A percentile compares a stretch with the other conserved stretches of the same genome.
phyloP scores from a whole-genome alignment of 768 basidiomycete genomes.

The Tylopilus balloui region DNA sequence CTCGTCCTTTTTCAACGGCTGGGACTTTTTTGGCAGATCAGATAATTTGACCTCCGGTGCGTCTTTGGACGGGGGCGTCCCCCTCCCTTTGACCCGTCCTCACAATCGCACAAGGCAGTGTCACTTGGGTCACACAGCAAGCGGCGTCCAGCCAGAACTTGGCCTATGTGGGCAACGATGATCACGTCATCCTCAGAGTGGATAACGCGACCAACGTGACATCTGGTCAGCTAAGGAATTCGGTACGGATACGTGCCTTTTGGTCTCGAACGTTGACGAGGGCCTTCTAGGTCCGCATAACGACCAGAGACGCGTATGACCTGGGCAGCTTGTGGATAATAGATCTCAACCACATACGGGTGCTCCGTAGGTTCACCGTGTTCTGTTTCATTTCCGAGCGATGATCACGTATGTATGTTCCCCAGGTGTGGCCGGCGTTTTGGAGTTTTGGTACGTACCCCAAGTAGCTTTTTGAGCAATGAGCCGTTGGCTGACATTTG shows the following conservation, averaged over 20 bases:
- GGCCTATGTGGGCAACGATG: slow-evolving; percentile 54
- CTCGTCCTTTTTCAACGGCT: slow-evolving; percentile 48
- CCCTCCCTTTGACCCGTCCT: slow-evolving; percentile 1
- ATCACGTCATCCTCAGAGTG: slow-evolving; percentile 68
- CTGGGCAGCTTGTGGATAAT: slow-evolving; percentile 46
- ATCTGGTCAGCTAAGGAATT: slow-evolving; percentile 49
- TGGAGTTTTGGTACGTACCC: slow-evolving; percentile 27
- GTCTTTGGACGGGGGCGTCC: slow-evolving; percentile 24
- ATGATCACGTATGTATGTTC: background rate
- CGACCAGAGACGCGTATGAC: slow-evolving; percentile 39
- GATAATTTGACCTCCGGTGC: slow-evolving; percentile 43
- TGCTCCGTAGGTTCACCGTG: slow-evolving; percentile 42
- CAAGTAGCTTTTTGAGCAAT: background rate
- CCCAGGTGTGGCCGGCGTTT: slow-evolving; percentile 31
- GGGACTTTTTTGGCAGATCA: slow-evolving; percentile 48
- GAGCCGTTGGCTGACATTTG: background rate
- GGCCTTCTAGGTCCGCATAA: slow-evolving; percentile 40
- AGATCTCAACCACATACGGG: slow-evolving; percentile 46
- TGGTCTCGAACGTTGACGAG: background rate
- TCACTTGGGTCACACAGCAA: slow-evolving; percentile 50
- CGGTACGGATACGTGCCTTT: slow-evolving; percentile 43
- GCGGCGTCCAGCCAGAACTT: slow-evolving; percentile 46
- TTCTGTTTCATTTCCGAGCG: slow-evolving; percentile 2
- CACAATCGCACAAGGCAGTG: slow-evolving; percentile 47
- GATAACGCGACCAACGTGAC: slow-evolving; percentile 62